Base-by-base conservation (phyloP, 1,284 basidiomycete species). In the Porodaedalea pini region DNA sequence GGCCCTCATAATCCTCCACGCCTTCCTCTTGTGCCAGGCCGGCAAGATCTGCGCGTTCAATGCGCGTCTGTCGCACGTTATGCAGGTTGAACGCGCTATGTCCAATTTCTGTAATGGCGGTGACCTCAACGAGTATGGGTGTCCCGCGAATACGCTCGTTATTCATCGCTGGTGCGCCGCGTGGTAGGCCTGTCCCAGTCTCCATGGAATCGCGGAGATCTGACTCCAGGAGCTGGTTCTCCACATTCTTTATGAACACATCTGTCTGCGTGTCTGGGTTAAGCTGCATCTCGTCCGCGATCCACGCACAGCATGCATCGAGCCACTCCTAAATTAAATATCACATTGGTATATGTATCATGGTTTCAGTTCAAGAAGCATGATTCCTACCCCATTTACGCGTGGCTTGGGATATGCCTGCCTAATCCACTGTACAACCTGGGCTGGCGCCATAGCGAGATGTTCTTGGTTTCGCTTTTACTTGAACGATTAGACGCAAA, bases 31-130 rank as follows among this genome's bases (percentile, higher is more conserved):
- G 58, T 10, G 69, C 71, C 2, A 80, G 67, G 21, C 77, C 75
- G 1, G 73, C 71, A 43, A 79, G 66, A 58, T 78, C 77, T 41
- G 77, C 77, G 19, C 82, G 76, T 63, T 90, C 87, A 50, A 82
- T 76, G 25, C 86, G 79, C 11, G 81, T 79, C 57, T 83, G 75
- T 45, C 85, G 76, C 17, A 81, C 75, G 66, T 88, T 83, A 62
- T 85, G 74, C 32, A 89, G 71, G 52, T 71, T 79, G 65, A 88
- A 84, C 5, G 88, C 89, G 64, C 88, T 89, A 48, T 80, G 72
- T 0, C 83, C 86, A 32, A 91, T 83, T 56, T 92, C 89, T 17
- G 85, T 92, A 10, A 92, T 80, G 2, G 84, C 75, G 6, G 78
- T 73, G 19, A 95, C 78, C 62, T 92, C 82, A 8, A 90, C 83